Conservation (phyloP, 2,329 filamentous ascomycete species). For the Magnaporthiopsis incrustans region DNA sequence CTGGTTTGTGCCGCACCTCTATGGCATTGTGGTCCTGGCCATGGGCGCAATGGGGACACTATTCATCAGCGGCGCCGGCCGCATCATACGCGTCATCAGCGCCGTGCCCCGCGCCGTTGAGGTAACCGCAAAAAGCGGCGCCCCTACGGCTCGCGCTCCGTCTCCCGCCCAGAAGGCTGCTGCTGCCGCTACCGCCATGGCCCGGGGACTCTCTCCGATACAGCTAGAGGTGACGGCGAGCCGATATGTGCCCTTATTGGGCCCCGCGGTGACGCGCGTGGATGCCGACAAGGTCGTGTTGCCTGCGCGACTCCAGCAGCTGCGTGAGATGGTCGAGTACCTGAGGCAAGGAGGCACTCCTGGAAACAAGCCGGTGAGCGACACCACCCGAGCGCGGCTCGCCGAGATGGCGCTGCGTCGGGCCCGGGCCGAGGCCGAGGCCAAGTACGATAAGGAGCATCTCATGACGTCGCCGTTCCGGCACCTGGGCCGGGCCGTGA, state of each 20-base stretch:
- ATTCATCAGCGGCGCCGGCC: slow-evolving; percentile 48
- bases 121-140: slow-evolving; percentile 6
- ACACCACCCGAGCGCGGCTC: neutral
- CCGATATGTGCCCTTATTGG: slow-evolving; percentile 40
- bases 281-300: slow-evolving; percentile 28
- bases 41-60: slow-evolving; percentile 54
- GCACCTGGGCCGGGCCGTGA: slow-evolving; percentile 27
- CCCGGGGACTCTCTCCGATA: slow-evolving; percentile 22
- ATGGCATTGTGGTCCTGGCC: slow-evolving; percentile 48
- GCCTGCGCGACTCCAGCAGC: slow-evolving; percentile 23
- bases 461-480: slow-evolving; percentile 51
- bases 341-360: slow-evolving; percentile 9
- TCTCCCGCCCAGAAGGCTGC: slow-evolving; percentile 11
- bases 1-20: slow-evolving; percentile 49
- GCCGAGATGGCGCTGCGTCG: slow-evolving; percentile 14
- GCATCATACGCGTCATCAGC: slow-evolving; percentile 50
- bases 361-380: neutral
- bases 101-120: slow-evolving; percentile 35
- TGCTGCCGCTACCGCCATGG: slow-evolving; percentile 11
- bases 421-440: slow-evolving; percentile 29
- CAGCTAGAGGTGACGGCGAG: slow-evolving; percentile 45
- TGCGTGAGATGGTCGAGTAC: slow-evolving; percentile 13
- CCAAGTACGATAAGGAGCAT: slow-evolving; percentile 46
- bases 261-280: slow-evolving; percentile 33
- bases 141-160: slow-evolving; percentile 11